phyloP scores from a whole-genome alignment of 441 rosid species.

The Gossypium lobatum region DNA sequence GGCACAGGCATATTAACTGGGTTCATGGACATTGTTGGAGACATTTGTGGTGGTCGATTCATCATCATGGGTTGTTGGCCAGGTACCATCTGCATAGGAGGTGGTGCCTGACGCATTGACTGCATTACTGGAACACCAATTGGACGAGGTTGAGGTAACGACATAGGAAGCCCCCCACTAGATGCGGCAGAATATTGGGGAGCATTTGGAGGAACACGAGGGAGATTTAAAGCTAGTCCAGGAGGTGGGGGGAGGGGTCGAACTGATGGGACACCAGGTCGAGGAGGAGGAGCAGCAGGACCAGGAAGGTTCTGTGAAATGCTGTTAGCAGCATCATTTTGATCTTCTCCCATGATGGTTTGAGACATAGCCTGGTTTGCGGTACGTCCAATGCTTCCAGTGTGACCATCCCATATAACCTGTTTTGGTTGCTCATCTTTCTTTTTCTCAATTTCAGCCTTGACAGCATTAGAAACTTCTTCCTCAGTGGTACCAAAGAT shows the following conservation, averaged over 20 bases:
- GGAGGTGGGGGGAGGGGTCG: conserved; percentile 95
- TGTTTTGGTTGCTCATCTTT: conserved; percentile 98
- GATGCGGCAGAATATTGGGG: conserved; percentile 47
- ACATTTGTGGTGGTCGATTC: conserved; percentile 59
- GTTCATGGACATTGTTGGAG: conserved; percentile 33
- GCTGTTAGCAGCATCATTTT: conserved; percentile 38
- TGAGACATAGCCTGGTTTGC: conserved; percentile 95
- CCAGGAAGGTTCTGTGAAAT: conserved; percentile 66
- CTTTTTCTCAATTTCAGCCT: conserved; percentile 97
- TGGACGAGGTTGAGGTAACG: conserved; percentile 61
- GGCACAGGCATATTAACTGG: conserved; percentile 51
- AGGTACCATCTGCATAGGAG: conserved; percentile 54
- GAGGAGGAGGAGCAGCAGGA: conserved; percentile 93
- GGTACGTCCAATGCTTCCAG: conserved; percentile 97
- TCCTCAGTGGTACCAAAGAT: conserved; percentile 98
- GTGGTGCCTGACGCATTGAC: conserved; percentile 51
- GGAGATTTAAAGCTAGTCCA: conserved; percentile 79
- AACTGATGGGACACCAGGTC: conserved; percentile 62
- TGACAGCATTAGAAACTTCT: conserved; percentile 98
- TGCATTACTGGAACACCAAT: conserved; percentile 61
- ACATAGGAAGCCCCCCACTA: conserved; percentile 32
- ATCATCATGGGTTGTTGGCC: conserved; percentile 69
- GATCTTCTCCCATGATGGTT: conserved; percentile 67
- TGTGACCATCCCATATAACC: conserved; percentile 98
- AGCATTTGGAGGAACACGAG: conserved; percentile 66